Conservation (phyloP, 1,284 basidiomycete genomes). For the Inonotus obliquus region DNA sequence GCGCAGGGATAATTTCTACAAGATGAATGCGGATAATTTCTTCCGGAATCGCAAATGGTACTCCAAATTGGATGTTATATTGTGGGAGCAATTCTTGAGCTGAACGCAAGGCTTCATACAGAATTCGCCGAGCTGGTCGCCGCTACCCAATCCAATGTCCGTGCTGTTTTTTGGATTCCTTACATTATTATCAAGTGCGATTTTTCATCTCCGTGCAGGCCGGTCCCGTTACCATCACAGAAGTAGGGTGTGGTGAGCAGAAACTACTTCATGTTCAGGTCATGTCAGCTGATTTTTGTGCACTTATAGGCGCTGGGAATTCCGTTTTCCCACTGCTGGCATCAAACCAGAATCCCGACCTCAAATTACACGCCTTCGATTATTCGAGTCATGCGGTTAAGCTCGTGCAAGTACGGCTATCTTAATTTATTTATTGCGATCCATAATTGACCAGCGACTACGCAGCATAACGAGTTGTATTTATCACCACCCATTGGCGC, state of each 20-base stretch:
- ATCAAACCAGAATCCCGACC: slow-evolving; percentile 77
- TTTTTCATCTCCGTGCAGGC: slow-evolving; percentile 43
- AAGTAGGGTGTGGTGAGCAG: slow-evolving; percentile 77
- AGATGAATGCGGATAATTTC: slow-evolving; percentile 78
- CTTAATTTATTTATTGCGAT: neutral
- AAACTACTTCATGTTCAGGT: neutral
- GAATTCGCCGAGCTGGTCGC: slow-evolving; percentile 86
- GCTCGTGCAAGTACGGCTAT: slow-evolving; percentile 69
- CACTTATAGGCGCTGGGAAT: slow-evolving; percentile 77
- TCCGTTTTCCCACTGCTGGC: slow-evolving; percentile 87
- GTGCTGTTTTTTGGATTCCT: neutral
- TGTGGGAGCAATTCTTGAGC: neutral
- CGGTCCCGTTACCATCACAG: slow-evolving; percentile 70
- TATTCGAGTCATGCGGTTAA: slow-evolving; percentile 88
- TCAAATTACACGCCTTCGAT: slow-evolving; percentile 81
- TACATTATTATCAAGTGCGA: neutral
- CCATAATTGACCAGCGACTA: neutral
- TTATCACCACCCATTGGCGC: slow-evolving; percentile 58
- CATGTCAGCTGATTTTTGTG: neutral
- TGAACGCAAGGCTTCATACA: slow-evolving; percentile 64
- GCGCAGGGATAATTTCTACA: slow-evolving; percentile 89
- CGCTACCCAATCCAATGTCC: slow-evolving; percentile 66
- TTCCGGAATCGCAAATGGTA: slow-evolving; percentile 90
- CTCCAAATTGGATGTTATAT: slow-evolving; percentile 1
- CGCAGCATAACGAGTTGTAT: slow-evolving; percentile 69